Evolutionary conservation across 2,329 filamentous ascomycete species (phyloP).

Genomic region (Fusarium sp.): DNA sequence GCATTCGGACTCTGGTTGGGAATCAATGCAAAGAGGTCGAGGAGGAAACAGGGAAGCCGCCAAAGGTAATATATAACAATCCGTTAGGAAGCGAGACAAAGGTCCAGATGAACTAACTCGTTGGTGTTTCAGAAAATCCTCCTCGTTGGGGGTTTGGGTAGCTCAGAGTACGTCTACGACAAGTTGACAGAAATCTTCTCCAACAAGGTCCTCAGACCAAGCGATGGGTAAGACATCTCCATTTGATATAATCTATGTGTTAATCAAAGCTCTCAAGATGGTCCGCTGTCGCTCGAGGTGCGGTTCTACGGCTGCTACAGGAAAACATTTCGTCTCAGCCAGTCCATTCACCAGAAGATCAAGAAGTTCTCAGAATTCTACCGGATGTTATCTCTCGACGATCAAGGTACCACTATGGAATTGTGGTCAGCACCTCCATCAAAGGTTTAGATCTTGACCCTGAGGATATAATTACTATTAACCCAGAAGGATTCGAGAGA

Average conservation of each 20-base stretch:
- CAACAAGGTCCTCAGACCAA: background rate
- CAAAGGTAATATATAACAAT: background rate
- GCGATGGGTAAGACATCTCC: background rate
- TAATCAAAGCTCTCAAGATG: background rate
- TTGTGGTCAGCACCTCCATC: background rate
- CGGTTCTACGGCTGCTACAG: background rate
- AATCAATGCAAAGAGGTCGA: background rate
- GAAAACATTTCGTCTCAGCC: background rate
- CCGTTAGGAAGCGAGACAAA: no score
- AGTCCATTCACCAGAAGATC: background rate
- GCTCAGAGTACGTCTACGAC: background rate
- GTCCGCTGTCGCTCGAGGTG: background rate
- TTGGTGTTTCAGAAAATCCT: background rate
- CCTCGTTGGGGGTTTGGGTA: background rate
- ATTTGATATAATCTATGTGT: no score
- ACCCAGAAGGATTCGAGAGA: background rate
- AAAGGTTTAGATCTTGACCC: background rate
- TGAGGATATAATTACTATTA: background rate
- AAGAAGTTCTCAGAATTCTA: background rate
- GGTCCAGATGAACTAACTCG: background rate
- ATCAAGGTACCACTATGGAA: background rate
- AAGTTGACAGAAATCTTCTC: background rate
- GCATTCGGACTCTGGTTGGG: background rate
- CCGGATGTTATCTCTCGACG: background rate
- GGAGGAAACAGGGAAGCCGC: background rate